A percentile compares a stretch with the other conserved stretches of the same genome.
These are phyloP conservation scores for Lathyrus aphaca DNA, from an alignment of 306 rosid genomes.

Conservation along the genomic window DNA sequence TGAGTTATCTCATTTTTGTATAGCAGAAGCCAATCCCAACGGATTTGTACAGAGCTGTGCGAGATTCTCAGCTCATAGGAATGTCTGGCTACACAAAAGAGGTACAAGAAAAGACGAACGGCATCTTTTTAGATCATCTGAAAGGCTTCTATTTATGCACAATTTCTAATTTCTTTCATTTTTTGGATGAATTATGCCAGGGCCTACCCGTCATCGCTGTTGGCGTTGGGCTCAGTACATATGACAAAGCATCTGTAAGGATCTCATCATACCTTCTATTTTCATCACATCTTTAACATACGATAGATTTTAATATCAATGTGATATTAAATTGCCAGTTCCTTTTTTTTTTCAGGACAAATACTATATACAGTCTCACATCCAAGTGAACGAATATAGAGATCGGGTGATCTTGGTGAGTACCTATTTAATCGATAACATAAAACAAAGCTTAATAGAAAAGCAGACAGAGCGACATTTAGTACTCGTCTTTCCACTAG, in stretches of 20 bases:
- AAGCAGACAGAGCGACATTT: no score
- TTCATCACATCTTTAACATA: conserved; percentile 28
- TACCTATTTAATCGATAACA: conserved; percentile 13
- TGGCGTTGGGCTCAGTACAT: conserved; percentile 93
- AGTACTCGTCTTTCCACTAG: no score
- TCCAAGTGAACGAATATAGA: conserved; percentile 91
- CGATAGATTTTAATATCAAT: conserved; percentile 1
- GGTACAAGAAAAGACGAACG: conserved; percentile 46
- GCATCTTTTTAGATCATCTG: background rate
- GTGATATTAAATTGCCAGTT: conserved; percentile 25
- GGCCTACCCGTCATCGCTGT: conserved; percentile 87
- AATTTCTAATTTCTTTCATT: conserved; percentile 30
- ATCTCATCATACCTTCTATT: conserved; percentile 27
- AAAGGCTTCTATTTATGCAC: conserved; percentile 3
- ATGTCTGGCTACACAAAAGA: conserved; percentile 90
- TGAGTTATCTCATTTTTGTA: conserved; percentile 24
- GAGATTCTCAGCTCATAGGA: conserved; percentile 86
- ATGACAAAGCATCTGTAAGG: conserved; percentile 95
- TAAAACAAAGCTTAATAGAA: no score
- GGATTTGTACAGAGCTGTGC: conserved; percentile 69
- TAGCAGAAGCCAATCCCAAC: conserved; percentile 80
- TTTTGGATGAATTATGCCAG: conserved; percentile 51
- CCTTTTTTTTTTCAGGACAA: conserved; percentile 60
- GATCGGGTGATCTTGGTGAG: conserved; percentile 87
- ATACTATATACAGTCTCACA: conserved; percentile 90